These are phyloP conservation scores for Patellifolia procumbens DNA, from an alignment of 179 eudicot species.

Conservation along the genomic window DNA sequence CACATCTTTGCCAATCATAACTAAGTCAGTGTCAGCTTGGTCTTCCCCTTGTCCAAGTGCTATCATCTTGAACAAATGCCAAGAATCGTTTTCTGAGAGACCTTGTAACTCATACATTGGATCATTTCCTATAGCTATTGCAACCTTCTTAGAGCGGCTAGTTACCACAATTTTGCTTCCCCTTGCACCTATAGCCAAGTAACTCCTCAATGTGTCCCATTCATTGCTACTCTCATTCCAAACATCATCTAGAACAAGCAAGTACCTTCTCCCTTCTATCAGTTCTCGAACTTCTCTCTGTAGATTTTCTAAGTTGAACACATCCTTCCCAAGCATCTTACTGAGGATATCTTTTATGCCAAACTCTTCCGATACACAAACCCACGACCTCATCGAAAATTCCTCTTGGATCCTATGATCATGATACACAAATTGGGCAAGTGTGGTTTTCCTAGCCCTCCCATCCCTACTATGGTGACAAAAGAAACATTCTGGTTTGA, in stretches of 20 bases:
- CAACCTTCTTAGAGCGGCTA: background rate
- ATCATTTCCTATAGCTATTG: no score
- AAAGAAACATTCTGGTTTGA: background rate
- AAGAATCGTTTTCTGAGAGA: background rate
- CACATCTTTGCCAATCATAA: background rate
- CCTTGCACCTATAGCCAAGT: background rate
- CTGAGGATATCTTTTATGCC: background rate
- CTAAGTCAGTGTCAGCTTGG: background rate
- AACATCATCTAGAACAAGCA: slow-evolving; percentile 9
- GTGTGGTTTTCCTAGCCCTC: slow-evolving; percentile 32
- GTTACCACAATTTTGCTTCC: slow-evolving; percentile 12
- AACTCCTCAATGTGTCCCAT: background rate
- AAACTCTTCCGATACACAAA: background rate
- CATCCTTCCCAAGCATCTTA: no score
- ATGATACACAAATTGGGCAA: slow-evolving; percentile 33
- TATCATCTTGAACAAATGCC: background rate
- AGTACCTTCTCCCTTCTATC: background rate
- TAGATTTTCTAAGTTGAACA: background rate
- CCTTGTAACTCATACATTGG: background rate
- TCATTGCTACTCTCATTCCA: background rate
- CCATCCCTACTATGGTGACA: slow-evolving; percentile 27
- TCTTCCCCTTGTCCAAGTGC: background rate
- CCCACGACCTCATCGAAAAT: no score
- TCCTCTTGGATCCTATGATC: no score
- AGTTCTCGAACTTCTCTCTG: no score